Evolutionary conservation across 495 filamentous ascomycete species (phyloP).

Genomic region (Talaromyces nanjingensis): DNA sequence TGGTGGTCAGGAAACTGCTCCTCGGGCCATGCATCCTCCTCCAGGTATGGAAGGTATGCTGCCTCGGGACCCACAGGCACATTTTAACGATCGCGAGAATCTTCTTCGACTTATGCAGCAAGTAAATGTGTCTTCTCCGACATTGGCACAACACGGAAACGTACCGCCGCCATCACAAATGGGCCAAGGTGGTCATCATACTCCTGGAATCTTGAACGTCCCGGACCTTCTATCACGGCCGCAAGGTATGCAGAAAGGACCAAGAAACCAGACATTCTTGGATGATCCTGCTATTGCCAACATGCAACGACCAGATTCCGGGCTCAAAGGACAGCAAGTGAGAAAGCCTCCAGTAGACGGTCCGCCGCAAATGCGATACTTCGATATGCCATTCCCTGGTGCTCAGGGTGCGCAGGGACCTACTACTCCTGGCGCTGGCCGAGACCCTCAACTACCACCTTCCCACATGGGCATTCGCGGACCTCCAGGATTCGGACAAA

Average conservation of each 20-base stretch:
- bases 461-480: conserved; percentile 36
- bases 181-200: conserved; percentile 22
- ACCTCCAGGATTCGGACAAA: conserved; percentile 43
- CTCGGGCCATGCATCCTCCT: conserved; percentile 15
- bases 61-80: conserved; percentile 26
- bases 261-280: conserved; percentile 35
- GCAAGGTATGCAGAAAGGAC: conserved; percentile 31
- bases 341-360: conserved; percentile 32
- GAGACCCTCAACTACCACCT: conserved; percentile 18
- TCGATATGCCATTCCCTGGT: conserved; percentile 30
- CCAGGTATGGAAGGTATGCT: conserved; percentile 25
- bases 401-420: conserved; percentile 29
- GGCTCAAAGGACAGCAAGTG: conserved; percentile 22
- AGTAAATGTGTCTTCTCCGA: conserved; percentile 27
- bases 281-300: conserved; percentile 43
- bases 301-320: conserved; percentile 37
- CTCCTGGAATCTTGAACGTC: conserved; percentile 35
- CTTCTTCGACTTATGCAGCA: conserved; percentile 49
- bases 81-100: conserved; percentile 36
- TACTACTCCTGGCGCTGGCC: conserved; percentile 30
- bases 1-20: conserved; percentile 13
- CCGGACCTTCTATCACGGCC: conserved; percentile 40
- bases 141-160: conserved; percentile 17
- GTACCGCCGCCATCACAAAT: conserved; percentile 13
- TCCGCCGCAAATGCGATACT: conserved; percentile 38